Percentiles rank a stretch among this genome's conserved stretches.
These are phyloP conservation scores for Incumbomyces delicatus DNA, from an alignment of 2,329 filamentous ascomycete genomes.

Conservation along the genomic window DNA sequence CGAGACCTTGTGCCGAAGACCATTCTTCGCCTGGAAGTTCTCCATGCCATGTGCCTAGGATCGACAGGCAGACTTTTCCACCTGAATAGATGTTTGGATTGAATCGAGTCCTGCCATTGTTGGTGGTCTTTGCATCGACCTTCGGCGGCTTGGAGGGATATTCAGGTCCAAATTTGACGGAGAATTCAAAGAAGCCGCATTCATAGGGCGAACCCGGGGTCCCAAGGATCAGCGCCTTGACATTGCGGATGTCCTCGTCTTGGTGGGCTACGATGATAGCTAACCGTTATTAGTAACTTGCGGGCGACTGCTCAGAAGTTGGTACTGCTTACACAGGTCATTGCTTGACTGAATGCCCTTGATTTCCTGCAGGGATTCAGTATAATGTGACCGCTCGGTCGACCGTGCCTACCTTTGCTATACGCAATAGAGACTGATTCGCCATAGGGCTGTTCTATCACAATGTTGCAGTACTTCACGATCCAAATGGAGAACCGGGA, in stretches of 20 bases:
- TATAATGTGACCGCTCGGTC: too few relatives aligned
- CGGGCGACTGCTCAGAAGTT: background rate
- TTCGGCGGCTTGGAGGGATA: slow-evolving; percentile 62
- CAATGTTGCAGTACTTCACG: background rate
- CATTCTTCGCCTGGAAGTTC: slow-evolving; percentile 77
- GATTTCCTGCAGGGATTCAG: slow-evolving; percentile 54
- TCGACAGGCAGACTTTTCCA: slow-evolving; percentile 91
- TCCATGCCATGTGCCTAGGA: slow-evolving; percentile 89
- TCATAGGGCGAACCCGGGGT: slow-evolving; percentile 93
- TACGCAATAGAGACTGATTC: slow-evolving; percentile 79
- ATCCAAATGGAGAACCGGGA: background rate
- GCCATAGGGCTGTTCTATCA: slow-evolving; percentile 43
- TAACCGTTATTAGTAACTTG: slow-evolving; percentile 13
- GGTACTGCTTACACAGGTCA: slow-evolving; percentile 61
- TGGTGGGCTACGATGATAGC: slow-evolving; percentile 77
- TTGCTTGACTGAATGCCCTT: slow-evolving; percentile 71
- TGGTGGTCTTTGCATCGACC: slow-evolving; percentile 69
- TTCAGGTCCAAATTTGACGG: slow-evolving; percentile 39
- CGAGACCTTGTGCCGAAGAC: slow-evolving; percentile 90
- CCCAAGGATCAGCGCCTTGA: slow-evolving; percentile 80
- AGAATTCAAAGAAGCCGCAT: slow-evolving; percentile 91
- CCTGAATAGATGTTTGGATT: slow-evolving; percentile 92
- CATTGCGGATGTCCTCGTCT: slow-evolving; percentile 78
- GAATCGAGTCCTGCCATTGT: slow-evolving; percentile 78
- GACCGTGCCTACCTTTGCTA: slow-evolving; percentile 64